A percentile compares a stretch with the other conserved stretches of the same genome.
Evolutionary conservation across 495 filamentous ascomycete species (phyloP).

Genomic region (Xylaria bambusicola): DNA sequence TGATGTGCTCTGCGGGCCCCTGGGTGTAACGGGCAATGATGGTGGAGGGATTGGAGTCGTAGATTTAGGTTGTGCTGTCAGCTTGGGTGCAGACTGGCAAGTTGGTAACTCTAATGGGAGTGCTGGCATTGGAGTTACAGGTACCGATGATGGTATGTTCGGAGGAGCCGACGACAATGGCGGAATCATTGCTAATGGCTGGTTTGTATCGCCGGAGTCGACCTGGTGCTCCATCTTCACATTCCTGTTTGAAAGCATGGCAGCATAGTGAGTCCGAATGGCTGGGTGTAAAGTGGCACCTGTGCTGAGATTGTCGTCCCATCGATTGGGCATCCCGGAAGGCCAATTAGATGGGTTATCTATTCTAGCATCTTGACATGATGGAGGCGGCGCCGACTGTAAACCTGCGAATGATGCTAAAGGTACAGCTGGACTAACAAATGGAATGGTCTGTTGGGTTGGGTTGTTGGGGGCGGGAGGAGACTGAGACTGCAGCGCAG

Average conservation of each 20-base stretch:
- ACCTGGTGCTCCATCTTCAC: constrained; percentile 20
- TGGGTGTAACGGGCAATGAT: constrained; percentile 1
- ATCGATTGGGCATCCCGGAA: constrained; percentile 18
- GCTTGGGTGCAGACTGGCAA: constrained; percentile 1
- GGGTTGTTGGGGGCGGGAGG: not conserved
- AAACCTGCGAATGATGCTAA: constrained; percentile 11
- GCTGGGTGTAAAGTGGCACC: constrained; percentile 45
- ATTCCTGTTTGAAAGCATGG: constrained; percentile 36
- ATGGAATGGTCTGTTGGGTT: not conserved
- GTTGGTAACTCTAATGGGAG: not conserved
- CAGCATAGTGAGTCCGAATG: constrained; percentile 45
- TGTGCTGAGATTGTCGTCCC: constrained; percentile 26
- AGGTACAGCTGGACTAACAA: not conserved
- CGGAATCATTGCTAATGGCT: not conserved
- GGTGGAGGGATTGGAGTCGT: constrained; percentile 14
- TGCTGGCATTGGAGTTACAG: not conserved
- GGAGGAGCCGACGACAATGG: constrained; percentile 3
- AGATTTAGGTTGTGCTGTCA: not conserved
- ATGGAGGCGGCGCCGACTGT: not conserved
- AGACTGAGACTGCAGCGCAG: constrained; percentile 3
- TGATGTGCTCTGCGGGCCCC: constrained; percentile 5
- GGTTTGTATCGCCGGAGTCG: constrained; percentile 2
- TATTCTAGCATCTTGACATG: not conserved
- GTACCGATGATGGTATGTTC: not conserved
- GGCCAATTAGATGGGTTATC: constrained; percentile 3